Conservation (phyloP, 371 early-diverging fungal genomes). For the Mortierella sp. region DNA sequence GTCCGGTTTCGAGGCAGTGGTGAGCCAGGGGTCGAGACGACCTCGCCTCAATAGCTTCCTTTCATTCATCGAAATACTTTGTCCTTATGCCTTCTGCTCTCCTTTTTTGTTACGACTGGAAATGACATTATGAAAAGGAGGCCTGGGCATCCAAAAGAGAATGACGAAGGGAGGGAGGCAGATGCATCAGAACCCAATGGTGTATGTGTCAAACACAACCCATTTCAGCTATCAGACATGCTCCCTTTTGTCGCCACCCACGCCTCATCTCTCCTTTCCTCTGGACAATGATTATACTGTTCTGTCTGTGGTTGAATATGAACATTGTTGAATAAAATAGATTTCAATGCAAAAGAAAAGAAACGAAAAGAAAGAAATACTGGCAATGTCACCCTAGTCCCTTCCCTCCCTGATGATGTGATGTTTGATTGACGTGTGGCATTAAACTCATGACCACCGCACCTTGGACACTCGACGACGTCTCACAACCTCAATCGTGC, state of each 20-base stretch:
- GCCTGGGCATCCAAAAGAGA: neutral
- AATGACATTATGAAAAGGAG: neutral
- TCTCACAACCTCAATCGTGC: conserved; percentile 28
- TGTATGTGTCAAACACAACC: neutral
- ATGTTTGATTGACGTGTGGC: neutral
- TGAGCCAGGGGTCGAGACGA: neutral
- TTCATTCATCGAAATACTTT: neutral
- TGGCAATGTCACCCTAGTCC: neutral
- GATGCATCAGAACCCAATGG: neutral
- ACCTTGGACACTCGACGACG: conserved; percentile 40
- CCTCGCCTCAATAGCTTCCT: neutral
- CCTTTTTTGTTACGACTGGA: neutral
- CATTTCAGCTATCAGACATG: neutral
- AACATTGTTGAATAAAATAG: neutral
- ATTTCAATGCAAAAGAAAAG: neutral
- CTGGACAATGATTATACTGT: neutral
- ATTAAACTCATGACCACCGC: conserved; percentile 30
- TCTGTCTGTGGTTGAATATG: neutral
- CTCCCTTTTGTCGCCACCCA: neutral
- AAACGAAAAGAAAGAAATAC: neutral
- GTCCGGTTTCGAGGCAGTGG: neutral
- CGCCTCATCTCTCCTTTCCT: neutral
- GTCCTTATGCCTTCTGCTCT: neutral
- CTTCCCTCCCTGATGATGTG: neutral
- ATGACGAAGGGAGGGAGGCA: neutral